These are phyloP conservation scores for Metarhizium robertsii DNA, from an alignment of 2,329 filamentous ascomycete species.

Conservation along the genomic window DNA sequence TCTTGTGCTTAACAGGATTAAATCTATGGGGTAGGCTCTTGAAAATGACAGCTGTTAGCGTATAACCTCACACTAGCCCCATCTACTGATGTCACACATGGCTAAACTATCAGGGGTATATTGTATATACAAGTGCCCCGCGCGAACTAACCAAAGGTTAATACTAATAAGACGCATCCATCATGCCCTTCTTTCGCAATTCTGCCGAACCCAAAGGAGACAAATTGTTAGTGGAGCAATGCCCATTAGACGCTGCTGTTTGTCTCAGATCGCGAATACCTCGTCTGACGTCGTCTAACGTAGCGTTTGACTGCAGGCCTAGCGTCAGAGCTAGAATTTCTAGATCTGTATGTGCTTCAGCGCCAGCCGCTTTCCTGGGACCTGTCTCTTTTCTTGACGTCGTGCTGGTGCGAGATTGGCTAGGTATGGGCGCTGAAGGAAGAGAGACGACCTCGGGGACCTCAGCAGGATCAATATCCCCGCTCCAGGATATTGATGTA, in stretches of 20 bases:
- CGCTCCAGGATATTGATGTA: constrained; percentile 10
- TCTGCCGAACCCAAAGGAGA: neutral
- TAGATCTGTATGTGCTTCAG: constrained; percentile 19
- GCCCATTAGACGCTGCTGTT: constrained; percentile 1
- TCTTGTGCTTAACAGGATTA: no score
- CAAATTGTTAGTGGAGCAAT: neutral
- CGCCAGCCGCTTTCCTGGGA: neutral
- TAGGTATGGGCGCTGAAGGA: constrained; percentile 5
- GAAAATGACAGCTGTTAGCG: no score
- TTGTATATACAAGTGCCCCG: no score
- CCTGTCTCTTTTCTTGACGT: neutral
- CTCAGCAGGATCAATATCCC: constrained; percentile 6
- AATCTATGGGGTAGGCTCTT: no score
- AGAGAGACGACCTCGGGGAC: constrained; percentile 12
- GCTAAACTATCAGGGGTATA: no score
- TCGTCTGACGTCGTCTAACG: constrained; percentile 24
- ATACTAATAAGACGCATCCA: no score
- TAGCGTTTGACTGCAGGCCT: constrained; percentile 24
- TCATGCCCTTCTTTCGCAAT: neutral
- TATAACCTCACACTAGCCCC: no score
- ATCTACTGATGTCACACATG: no score
- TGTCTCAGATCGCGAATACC: constrained; percentile 22
- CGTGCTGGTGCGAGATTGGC: neutral
- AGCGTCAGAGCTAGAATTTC: constrained; percentile 25
- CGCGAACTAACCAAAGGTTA: no score